These are phyloP conservation scores for Purpureocillium takamizusanense DNA, from an alignment of 2,329 filamentous ascomycete genomes.

Conservation along the genomic window DNA sequence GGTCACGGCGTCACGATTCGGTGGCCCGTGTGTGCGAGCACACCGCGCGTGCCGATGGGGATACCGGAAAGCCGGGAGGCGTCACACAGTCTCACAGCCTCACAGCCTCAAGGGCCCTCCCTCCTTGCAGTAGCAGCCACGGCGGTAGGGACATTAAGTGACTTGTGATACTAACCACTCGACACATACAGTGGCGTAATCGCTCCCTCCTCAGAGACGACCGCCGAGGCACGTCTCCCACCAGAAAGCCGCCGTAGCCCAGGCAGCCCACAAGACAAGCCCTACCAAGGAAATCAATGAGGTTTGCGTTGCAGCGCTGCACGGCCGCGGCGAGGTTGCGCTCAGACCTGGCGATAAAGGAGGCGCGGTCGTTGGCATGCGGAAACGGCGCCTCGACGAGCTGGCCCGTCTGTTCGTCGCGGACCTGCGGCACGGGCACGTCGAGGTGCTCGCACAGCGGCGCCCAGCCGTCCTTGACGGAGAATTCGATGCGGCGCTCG, in stretches of 20 bases:
- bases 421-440: conserved; percentile 24
- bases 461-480: conserved; percentile 29
- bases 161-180: too few species aligned
- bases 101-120: too few species aligned
- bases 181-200: too few species aligned
- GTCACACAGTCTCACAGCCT: too few species aligned
- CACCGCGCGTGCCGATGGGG: too few species aligned
- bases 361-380: conserved; percentile 19
- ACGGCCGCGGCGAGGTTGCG: conserved; percentile 6
- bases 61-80: too few species aligned
- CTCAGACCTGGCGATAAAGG: conserved; percentile 10
- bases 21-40: too few species aligned
- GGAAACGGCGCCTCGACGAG: conserved; percentile 23
- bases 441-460: conserved; percentile 30
- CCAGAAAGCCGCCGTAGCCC: conserved; percentile 19
- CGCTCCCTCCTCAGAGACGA: neutral
- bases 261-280: conserved; percentile 13
- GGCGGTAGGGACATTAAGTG: too few species aligned
- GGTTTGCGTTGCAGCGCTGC: conserved; percentile 14
- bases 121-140: too few species aligned
- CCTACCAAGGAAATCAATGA: conserved; percentile 14
- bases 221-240: conserved; percentile 19
- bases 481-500: conserved; percentile 27
- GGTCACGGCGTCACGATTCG: too few species aligned
- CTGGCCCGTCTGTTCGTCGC: conserved; percentile 19